phyloP scores from a whole-genome alignment of 768 basidiomycete species.

The Boletus subcaerulescens region DNA sequence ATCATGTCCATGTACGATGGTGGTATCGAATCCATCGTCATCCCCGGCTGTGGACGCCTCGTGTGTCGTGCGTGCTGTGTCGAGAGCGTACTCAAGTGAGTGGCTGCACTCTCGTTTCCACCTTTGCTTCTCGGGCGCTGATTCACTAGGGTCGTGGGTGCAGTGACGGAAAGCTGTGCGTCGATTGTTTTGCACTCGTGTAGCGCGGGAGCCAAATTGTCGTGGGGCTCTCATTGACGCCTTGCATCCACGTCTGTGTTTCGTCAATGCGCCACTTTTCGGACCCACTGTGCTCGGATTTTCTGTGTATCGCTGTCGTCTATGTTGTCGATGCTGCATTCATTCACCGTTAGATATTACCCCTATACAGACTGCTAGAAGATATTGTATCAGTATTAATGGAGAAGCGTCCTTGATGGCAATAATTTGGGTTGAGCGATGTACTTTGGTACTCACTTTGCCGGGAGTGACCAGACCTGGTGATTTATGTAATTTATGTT shows the following conservation, averaged over 20 bases:
- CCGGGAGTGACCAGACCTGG: too few species aligned
- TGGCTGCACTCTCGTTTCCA: not conserved
- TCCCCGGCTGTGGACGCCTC: conserved; percentile 35
- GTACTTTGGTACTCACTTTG: not conserved
- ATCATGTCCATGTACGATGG: not conserved
- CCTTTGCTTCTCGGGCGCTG: conserved; percentile 3
- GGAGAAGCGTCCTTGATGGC: not conserved
- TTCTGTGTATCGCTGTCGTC: not conserved
- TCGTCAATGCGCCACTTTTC: not conserved
- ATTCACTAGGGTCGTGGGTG: not conserved
- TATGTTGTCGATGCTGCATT: conserved; percentile 6
- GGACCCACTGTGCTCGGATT: not conserved
- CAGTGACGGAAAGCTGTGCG: conserved; percentile 32
- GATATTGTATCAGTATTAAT: conserved; percentile 14
- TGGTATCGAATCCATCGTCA: conserved; percentile 8
- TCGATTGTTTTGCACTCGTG: conserved; percentile 31
- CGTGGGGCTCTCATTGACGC: not conserved
- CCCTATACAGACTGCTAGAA: conserved; percentile 4
- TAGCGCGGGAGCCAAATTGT: not conserved
- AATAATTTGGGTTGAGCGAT: not conserved
- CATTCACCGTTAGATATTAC: not conserved
- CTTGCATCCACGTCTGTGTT: not conserved
- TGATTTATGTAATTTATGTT: too few species aligned
- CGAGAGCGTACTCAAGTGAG: conserved; percentile 36
- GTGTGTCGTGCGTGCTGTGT: conserved; percentile 36